Evolutionary conservation across 1,139 yeast species (phyloP).

Genomic region (Spencermartinsiella ligniputridi): DNA sequence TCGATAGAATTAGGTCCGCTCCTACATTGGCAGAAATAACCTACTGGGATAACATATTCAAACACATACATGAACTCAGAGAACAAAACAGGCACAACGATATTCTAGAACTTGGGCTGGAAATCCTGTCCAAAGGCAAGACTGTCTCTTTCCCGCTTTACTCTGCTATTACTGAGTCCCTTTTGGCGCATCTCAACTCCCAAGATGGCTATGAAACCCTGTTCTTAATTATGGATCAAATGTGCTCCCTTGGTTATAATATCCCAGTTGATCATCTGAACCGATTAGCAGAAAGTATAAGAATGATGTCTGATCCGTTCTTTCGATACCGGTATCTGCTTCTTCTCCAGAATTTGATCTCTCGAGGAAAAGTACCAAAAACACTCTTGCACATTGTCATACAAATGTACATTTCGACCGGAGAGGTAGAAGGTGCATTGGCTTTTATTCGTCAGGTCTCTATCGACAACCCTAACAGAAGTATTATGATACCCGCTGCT

Average conservation of each 20-base stretch:
- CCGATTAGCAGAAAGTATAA: neutral
- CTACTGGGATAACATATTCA: constrained; percentile 6
- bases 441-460: constrained; percentile 24
- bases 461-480: constrained; percentile 13
- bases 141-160: neutral
- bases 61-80: constrained; percentile 3
- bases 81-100: neutral
- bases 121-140: neutral
- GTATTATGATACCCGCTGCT: constrained; percentile 14
- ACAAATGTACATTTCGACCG: constrained; percentile 20
- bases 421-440: constrained; percentile 26
- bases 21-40: neutral
- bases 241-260: constrained; percentile 10
- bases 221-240: constrained; percentile 12
- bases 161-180: neutral
- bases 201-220: constrained; percentile 12
- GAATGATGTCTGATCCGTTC: neutral
- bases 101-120: constrained; percentile 3
- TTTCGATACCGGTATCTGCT: constrained; percentile 10
- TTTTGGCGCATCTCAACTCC: constrained; percentile 3
- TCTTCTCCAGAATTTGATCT: constrained; percentile 1
- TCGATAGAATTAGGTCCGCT: neutral
- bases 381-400: constrained; percentile 16
- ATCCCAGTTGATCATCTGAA: neutral
- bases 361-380: neutral